Evolutionary conservation across 495 filamentous ascomycete species (phyloP), one percentile per base, ranked within the genome.

Genomic region (Rhizodiscina lignyota): DNA sequence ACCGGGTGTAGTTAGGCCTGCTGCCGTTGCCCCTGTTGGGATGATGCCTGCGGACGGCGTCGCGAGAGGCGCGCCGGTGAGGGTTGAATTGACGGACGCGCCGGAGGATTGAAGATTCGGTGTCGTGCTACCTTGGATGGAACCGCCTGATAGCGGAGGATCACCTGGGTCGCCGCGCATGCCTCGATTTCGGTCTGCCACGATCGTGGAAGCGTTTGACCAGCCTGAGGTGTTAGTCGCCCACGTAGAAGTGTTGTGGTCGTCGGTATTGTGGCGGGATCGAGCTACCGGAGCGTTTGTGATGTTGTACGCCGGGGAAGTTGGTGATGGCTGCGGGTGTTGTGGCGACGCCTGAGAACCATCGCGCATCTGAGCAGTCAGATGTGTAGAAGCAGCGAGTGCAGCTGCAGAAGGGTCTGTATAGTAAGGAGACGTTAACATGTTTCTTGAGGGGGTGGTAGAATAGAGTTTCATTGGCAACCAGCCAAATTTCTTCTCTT

Each of bases 391-490:
- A 4, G 79, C 79, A 34, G 80, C 63, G 34, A 80, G 59, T 12
- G 79, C 77, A 35, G 70, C 68, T 18, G 71, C 66, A 3, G 74
- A 77, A 18, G 74, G 73, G 43, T 79, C 71, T 19, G 76, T 49
- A 26, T 49, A 61, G 16, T 55, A 43, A 24, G 43, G 53, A 43
- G 75, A 71, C 47, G 62, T 55, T 42, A 72, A 59, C 26, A 55
- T 51, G 26, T 65, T 62, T 18, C 56, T 56, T 46, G 74, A 69
- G 30, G 54, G 57, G 31, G 70, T 63, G 4, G 91, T 92, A 10
- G 89, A 87, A 32, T 75, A 80, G 32, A 59, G 67, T 50, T 68
- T 83, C 57, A 92, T 94, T 3, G 85, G 79, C 21, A 74, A 77
- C 16, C 68, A 64, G 37, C 82, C 83, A 18, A 84, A 70, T n/a